phyloP scores from a whole-genome alignment of 208 protist genomes.

The Entamoeba moshkovskii region DNA sequence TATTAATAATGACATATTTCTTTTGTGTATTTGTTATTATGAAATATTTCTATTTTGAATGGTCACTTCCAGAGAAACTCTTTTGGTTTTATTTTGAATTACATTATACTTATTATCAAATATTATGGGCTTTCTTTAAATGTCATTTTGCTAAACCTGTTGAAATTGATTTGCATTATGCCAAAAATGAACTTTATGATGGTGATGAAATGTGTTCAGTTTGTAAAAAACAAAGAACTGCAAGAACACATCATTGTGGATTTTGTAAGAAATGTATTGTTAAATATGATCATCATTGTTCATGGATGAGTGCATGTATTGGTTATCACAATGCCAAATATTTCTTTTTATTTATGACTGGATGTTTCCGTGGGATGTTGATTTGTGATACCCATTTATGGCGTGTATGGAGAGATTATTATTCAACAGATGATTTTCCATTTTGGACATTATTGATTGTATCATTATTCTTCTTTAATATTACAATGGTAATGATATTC shows the following conservation, averaged over 20 bases:
- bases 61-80: not conserved
- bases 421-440: not conserved
- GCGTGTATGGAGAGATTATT: not conserved
- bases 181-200: not conserved
- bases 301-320: not conserved
- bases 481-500: not conserved
- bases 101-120: not conserved
- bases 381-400: slow-evolving; percentile 1
- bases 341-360: not conserved
- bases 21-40: not conserved
- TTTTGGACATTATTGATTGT: not conserved
- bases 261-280: not conserved
- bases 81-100: not conserved
- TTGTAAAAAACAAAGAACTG: not conserved
- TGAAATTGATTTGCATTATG: not conserved
- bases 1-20: not conserved
- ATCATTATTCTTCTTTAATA: not conserved
- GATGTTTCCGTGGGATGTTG: not conserved
- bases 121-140: not conserved
- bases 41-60: not conserved
- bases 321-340: not conserved
- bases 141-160: not conserved
- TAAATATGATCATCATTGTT: not conserved
- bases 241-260: not conserved
- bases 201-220: not conserved